Evolutionary conservation across 2,329 filamentous ascomycete genomes (phyloP).

Genomic region (Celoporthe dispersa): DNA sequence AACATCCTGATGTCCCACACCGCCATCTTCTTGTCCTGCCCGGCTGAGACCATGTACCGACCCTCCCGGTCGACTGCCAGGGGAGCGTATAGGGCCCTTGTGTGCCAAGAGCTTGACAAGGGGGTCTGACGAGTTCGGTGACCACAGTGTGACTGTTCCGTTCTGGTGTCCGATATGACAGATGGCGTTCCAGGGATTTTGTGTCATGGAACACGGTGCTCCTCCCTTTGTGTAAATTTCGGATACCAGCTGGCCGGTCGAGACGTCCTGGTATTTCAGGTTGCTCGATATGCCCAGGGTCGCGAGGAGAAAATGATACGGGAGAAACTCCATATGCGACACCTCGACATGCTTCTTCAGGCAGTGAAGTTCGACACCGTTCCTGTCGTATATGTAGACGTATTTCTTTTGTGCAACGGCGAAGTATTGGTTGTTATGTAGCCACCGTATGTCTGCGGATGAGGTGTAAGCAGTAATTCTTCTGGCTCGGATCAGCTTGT

Average conservation of each 20-base stretch:
- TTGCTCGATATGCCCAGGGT: conserved; percentile 83
- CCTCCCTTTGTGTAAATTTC: conserved; percentile 87
- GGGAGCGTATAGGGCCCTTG: conserved; percentile 82
- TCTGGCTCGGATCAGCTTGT: too few relatives aligned
- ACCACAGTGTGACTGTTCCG: conserved; percentile 93
- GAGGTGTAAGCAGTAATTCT: not conserved
- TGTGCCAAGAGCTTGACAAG: conserved; percentile 92
- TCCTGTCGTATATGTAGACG: conserved; percentile 92
- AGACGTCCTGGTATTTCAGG: conserved; percentile 93
- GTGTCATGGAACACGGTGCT: conserved; percentile 78
- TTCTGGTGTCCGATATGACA: conserved; percentile 94
- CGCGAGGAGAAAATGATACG: conserved; percentile 92
- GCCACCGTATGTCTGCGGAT: conserved; percentile 75
- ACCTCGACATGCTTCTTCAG: conserved; percentile 90
- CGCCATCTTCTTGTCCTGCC: conserved; percentile 89
- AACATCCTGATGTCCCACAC: conserved; percentile 96
- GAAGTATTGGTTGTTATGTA: conserved; percentile 94
- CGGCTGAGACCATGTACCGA: conserved; percentile 92
- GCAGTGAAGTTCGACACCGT: conserved; percentile 91
- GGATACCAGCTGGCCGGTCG: conserved; percentile 85
- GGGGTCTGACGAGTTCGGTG: conserved; percentile 83
- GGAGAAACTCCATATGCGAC: conserved; percentile 91
- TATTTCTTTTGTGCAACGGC: conserved; percentile 96
- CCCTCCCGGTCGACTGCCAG: conserved; percentile 87
- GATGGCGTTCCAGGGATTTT: conserved; percentile 92